Evolutionary conservation across 176 grass and related monocot species (phyloP), one percentile per base, ranked within the genome.

Genomic region (Themeda triandra): DNA sequence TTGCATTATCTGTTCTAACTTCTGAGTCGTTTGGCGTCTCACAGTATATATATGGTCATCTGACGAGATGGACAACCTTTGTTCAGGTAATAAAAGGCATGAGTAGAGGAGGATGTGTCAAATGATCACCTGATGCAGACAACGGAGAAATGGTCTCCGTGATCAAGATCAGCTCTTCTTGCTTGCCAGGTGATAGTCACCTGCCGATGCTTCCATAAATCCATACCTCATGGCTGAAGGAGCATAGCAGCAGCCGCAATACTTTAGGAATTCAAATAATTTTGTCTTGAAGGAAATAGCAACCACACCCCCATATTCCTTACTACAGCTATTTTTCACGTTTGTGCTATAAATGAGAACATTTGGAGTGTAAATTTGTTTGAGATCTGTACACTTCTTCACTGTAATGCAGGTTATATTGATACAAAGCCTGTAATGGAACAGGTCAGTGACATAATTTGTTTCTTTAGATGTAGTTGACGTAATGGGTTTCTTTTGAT

Each of bases 21-120:
- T 70, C 8, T 51, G 2, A 56, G 28, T 68, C 45, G 25, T 36
- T 75, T 64, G n/a, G 35, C 9, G 17, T 15, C 24, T 10, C 13
- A 6, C 13, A 6, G 28, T 6, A 8, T 27, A 24, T 73, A 17
- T 68, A 21, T 73, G 18, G 29, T 80, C n/a, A 83, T 80, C 48
- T 80, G 33, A 83, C 75, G 6, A 70, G 72, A 58, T 86, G 21
- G 64, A 58, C 35, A 40, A 39, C 33, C 56, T 36, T 23, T 46
- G 8, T 53, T 78, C 77, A 37, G 68, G 75, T 90, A 67, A 63
- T 90, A 67, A 63, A 79, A 48, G 39, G 7, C 19, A 23, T 19
- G 78, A 71, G 14, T 35, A 51, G 8, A 74, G 27, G 15, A 74
- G 27, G 15, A 29, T 29, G 5, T 13, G 46, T 76, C 8, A 27